Evolutionary conservation across 768 basidiomycete genomes (phyloP).

Genomic region (Lenzites betulinus): DNA sequence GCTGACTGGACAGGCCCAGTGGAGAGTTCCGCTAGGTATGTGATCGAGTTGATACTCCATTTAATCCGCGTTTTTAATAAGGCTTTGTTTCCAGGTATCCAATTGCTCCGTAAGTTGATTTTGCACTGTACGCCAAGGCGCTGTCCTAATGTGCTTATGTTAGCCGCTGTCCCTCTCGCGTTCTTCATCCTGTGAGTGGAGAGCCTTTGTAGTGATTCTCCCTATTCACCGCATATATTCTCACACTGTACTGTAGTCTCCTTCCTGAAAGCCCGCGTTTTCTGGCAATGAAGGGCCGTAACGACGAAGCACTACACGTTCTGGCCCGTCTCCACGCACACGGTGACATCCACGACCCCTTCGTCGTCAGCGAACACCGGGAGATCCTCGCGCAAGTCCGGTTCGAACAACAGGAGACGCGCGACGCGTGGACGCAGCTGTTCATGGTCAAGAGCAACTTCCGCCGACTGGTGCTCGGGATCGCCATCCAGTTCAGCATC

Average conservation of each 20-base stretch:
- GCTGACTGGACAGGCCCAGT: constrained; percentile 39
- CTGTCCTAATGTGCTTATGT: too few relatives aligned
- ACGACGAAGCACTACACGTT: constrained; percentile 43
- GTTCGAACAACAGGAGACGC: constrained; percentile 23
- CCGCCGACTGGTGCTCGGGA: constrained; percentile 46
- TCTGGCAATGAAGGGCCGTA: constrained; percentile 52
- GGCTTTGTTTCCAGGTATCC: constrained; percentile 13
- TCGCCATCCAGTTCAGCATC: constrained; percentile 40
- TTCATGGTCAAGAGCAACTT: constrained; percentile 47
- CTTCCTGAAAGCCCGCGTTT: constrained; percentile 46
- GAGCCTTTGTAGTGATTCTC: not conserved
- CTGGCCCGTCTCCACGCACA: constrained; percentile 56
- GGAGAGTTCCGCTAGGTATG: constrained; percentile 52
- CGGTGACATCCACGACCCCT: constrained; percentile 48
- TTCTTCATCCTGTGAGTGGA: constrained; percentile 50
- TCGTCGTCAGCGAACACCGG: constrained; percentile 39
- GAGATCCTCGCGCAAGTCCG: constrained; percentile 27
- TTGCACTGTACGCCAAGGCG: too few relatives aligned
- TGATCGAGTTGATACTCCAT: not conserved
- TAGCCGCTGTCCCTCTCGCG: constrained; percentile 27
- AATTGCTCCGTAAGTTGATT: constrained; percentile 27
- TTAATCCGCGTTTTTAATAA: not conserved
- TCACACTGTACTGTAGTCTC: constrained; percentile 23
- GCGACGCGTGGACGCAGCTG: constrained; percentile 39
- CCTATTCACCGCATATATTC: not conserved